phyloP scores from a whole-genome alignment of 169 alveolate genomes.

The Babesia microti region DNA sequence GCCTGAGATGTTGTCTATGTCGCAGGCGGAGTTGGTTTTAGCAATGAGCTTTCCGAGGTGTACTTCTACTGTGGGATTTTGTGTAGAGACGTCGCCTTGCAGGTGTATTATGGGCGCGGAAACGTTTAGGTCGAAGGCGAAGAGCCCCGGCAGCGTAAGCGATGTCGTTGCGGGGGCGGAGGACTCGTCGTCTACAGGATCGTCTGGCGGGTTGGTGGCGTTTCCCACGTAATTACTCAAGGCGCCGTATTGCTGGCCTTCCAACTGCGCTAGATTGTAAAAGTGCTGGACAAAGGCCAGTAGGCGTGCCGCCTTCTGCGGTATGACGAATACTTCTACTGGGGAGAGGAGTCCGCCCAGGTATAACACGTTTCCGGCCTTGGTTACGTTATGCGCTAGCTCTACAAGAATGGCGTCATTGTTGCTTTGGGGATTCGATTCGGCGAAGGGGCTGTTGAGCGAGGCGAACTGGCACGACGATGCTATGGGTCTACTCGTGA shows the following conservation, averaged over 20 bases:
- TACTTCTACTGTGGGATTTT: conserved; percentile 37
- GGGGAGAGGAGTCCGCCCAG: conserved; percentile 36
- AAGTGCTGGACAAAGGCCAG: no score
- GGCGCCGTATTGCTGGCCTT: no score
- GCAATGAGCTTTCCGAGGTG: conserved; percentile 65
- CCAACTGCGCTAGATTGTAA: no score
- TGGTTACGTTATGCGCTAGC: conserved; percentile 24
- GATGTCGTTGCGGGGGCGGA: no score
- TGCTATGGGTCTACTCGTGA: no score
- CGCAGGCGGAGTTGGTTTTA: conserved; percentile 60
- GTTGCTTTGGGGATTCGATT: conserved; percentile 1
- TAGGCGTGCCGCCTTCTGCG: no score
- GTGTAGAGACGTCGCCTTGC: conserved; percentile 8
- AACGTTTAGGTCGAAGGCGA: conserved; percentile 34
- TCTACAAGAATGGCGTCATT: conserved; percentile 16
- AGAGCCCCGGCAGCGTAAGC: no score
- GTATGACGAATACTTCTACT: conserved; percentile 34
- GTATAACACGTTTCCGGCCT: conserved; percentile 26
- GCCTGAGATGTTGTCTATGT: conserved; percentile 47
- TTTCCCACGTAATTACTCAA: no score
- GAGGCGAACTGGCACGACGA: no score
- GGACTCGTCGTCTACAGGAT: no score
- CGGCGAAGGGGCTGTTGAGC: no score
- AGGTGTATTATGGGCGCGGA: conserved; percentile 37
- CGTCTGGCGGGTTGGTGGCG: no score